Evolutionary conservation across 2,329 filamentous ascomycete genomes (phyloP), one percentile per base, ranked within the genome.

Genomic region (Lasiodiplodia gonubiensis): DNA sequence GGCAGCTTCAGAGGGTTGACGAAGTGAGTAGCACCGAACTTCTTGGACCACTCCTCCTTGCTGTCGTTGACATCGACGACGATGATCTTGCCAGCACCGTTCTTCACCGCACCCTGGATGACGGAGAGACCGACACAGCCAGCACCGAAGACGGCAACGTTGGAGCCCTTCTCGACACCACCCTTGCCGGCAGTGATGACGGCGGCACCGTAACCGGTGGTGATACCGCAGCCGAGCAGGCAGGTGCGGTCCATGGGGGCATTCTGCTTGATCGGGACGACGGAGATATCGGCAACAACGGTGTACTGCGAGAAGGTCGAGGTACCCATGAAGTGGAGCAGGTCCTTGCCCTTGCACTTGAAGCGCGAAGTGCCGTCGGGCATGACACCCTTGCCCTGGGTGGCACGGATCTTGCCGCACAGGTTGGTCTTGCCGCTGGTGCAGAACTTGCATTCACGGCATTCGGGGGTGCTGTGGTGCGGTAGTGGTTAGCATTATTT

Each of bases 271-370:
- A 99, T 93, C 70, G 94, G 91, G 33, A 99, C 95, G 68, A 97
- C 95, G 59, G 94, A 97, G 82, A 99, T 98, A 81, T 99, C 95
- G 79, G 95, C 94, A 46, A 99, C 93, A 71, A 99, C 95, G 68
- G 95, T 98, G 85, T 97, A 99, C 84, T 99, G 95, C 37, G 93
- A 97, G 86, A 99, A 99, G 74, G 95, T 99, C 46, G 94, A 97
- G 67, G 93, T 97, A 76, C 95, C 95, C 95, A 99, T 99, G 85
- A 98, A 99, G 85, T 98, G 95, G 68, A 98, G 89, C 70, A 99
- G 87, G 75, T 97, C 92, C 84, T 97, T 90, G 81, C 95, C 95
- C 82, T 94, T 95, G 86, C 90, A 93, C 82, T 88, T 92, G 89
- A 98, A 97, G 75, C 95, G 92, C 68, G 91, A 91, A 72, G 94